Evolutionary conservation across 2,329 filamentous ascomycete genomes (phyloP), one percentile per base, ranked within the genome.

Genomic region (Fusarium tupiense): DNA sequence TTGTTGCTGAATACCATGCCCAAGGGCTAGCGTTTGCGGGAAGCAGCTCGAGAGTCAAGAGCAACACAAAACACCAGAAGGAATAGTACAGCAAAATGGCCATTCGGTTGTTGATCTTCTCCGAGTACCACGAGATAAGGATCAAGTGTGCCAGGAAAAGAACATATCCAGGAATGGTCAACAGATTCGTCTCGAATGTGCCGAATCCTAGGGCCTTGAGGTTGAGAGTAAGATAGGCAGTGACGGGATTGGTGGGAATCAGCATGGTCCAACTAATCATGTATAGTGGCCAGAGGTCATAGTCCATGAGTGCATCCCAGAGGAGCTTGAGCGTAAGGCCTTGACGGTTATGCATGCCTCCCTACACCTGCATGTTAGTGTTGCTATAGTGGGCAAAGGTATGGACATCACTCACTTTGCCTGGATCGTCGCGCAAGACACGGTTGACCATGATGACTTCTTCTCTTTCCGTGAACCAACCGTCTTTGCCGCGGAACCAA

Each of bases 261-360:
- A 77, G 61, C 26, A 80, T 69, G 2, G 78, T 79, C n/a, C 78
- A 72, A 14, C 72, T 65, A 40, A 73, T 73, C 16, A 41, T 43
- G 24, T 75, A 71, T 2, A 74, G 29, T 3, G 67, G 69, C 69
- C 73, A 91, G 56, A 91, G 82, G 64, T 91, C 87, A 64, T 88
- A 91, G 56, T 90, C 89, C 5, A 80, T 82, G 12, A 89, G 76
- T 8, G 85, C 84, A 22, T 85, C 77, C 84, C 86, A 88, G 2
- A 90, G 83, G 6, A 85, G 81, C 14, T 80, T 81, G 6, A 82
- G 81, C 2, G 85, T 87, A n/a, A 91, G 82, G 2, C 85, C 85
- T 76, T 90, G 84, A 11, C 88, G 85, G 65, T 90, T 90, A 76
- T 90, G 87, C 87, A 91, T 90, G 57, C 86, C 85, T 43, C 86